phyloP scores from a whole-genome alignment of 192 early-diverging fungal genomes.

The Irineochytrium annulatum region DNA sequence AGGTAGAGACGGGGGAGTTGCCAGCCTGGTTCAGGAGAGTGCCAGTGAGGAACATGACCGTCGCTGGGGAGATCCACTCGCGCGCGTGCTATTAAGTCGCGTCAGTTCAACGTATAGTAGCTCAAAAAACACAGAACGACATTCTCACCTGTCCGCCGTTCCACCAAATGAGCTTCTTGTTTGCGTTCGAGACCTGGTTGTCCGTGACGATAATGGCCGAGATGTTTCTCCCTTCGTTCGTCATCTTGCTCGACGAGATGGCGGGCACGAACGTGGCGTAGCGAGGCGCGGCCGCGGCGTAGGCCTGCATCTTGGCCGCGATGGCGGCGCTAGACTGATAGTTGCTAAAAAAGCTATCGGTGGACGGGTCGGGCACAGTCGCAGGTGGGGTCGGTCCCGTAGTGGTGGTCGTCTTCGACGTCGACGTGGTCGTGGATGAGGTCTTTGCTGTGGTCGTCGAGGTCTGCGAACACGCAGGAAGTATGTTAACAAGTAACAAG shows the following conservation, averaged over 20 bases:
- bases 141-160: conserved; percentile 16
- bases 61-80: conserved; percentile 45
- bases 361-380: background rate
- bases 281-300: background rate
- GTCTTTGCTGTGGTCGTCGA: background rate
- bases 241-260: background rate
- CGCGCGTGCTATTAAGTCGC: no score
- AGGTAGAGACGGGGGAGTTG: conserved; percentile 25
- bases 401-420: background rate
- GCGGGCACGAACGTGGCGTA: background rate
- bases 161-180: conserved; percentile 23
- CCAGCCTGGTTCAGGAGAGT: conserved; percentile 19
- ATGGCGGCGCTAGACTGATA: background rate
- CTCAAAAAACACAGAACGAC: no score
- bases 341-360: background rate
- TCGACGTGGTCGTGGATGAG: background rate
- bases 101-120: no score
- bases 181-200: conserved; percentile 3
- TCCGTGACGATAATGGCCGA: conserved; percentile 14
- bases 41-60: conserved; percentile 39
- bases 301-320: background rate
- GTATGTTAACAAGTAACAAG: no score
- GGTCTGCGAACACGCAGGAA: background rate
- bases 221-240: conserved; percentile 4
- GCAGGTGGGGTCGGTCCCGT: background rate